A percentile compares a stretch with the other conserved stretches of the same genome.
Evolutionary conservation across 2,329 filamentous ascomycete species (phyloP).

Genomic region (Fusarium succisae): DNA sequence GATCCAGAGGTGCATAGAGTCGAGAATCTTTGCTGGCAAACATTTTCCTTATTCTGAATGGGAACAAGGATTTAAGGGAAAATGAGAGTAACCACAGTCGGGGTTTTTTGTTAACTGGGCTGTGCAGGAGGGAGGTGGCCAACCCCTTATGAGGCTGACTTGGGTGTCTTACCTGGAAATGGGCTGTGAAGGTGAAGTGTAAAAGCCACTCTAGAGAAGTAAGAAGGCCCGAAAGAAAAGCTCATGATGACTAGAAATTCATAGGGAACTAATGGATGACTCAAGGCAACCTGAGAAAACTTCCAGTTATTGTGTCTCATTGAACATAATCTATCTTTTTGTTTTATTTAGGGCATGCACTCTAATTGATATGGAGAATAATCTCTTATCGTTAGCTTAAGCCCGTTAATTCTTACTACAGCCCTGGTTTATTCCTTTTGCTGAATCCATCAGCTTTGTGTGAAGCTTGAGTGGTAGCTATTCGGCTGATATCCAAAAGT

Average conservation of each 20-base stretch:
- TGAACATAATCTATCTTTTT: neutral
- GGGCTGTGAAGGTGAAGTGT: neutral
- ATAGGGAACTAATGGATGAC: neutral
- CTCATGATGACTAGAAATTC: neutral
- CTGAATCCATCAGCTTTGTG: neutral
- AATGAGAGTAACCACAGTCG: rapidly evolving
- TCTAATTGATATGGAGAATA: neutral
- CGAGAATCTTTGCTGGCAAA: too few species aligned
- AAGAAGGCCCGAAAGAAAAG: neutral
- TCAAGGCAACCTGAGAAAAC: neutral
- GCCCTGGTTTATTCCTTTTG: neutral
- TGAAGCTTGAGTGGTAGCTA: neutral
- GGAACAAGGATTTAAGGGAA: rapidly evolving
- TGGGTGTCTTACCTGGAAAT: neutral
- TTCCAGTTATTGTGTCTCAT: neutral
- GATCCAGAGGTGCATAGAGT: neutral
- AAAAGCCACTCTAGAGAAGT: neutral
- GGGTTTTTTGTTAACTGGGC: neutral
- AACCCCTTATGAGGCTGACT: neutral
- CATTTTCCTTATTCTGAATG: neutral
- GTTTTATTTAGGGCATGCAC: neutral
- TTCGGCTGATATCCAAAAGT: rapidly evolving
- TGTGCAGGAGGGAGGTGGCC: neutral
- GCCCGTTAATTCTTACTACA: neutral
- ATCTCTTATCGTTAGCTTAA: rapidly evolving